Evolutionary conservation across 1,284 basidiomycete species (phyloP).

Genomic region (Serendipita sp.): DNA sequence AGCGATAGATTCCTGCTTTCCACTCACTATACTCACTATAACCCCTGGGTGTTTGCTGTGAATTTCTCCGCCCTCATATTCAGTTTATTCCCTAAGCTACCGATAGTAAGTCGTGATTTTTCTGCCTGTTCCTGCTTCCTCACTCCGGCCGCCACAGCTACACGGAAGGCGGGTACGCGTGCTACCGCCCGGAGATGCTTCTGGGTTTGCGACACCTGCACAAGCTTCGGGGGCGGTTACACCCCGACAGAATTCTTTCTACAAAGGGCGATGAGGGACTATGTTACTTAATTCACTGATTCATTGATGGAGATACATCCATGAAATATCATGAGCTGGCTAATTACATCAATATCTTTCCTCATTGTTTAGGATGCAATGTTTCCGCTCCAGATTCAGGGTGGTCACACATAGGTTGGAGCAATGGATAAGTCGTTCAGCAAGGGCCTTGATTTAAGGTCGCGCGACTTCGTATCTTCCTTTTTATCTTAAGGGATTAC

Average conservation of each 20-base stretch:
- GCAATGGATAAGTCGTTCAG: too few species aligned
- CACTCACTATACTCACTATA: constrained; percentile 95
- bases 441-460: too few species aligned
- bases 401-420: too few species aligned
- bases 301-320: too few species aligned
- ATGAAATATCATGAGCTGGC: too few species aligned
- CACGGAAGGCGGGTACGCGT: constrained; percentile 69
- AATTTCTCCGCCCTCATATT: constrained; percentile 80
- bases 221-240: not conserved
- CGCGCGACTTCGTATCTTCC: too few species aligned
- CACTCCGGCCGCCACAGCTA: constrained; percentile 30
- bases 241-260: constrained; percentile 2
- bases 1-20: constrained; percentile 79
- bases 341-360: too few species aligned
- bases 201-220: constrained; percentile 9
- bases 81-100: constrained; percentile 86
- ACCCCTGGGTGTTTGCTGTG: constrained; percentile 83
- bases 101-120: constrained; percentile 41
- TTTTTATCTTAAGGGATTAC: too few species aligned
- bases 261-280: not conserved
- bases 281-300: too few species aligned
- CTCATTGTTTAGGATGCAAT: too few species aligned
- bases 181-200: constrained; percentile 23
- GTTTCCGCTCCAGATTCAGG: too few species aligned
- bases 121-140: not conserved